phyloP scores from a whole-genome alignment of 371 early-diverging fungal species.

The Lichtheimia ornata region DNA sequence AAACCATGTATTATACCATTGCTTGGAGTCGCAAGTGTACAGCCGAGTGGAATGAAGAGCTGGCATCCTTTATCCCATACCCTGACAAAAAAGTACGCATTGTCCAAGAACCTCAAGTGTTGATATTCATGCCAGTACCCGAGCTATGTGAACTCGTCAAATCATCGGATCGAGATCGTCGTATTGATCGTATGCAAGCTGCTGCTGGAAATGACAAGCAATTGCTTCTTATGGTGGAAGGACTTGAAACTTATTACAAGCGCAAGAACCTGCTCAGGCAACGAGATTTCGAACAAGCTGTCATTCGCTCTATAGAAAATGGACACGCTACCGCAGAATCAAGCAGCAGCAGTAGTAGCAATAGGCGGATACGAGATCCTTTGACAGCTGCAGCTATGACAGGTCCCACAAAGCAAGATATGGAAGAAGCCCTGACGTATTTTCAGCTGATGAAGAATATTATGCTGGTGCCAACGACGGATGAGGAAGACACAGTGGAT shows the following conservation, averaged over 20 bases:
- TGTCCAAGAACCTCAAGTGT: constrained; percentile 38
- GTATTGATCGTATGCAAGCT: constrained; percentile 22
- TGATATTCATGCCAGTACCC: constrained; percentile 43
- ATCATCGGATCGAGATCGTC: constrained; percentile 14
- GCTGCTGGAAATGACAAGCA: constrained; percentile 15
- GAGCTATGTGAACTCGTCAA: constrained; percentile 36
- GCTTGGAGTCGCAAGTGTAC: constrained; percentile 51
- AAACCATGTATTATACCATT: constrained; percentile 28
- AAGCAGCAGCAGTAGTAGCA: constrained; percentile 3
- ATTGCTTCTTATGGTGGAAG: constrained; percentile 56
- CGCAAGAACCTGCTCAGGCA: constrained; percentile 30
- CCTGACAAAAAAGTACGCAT: constrained; percentile 25
- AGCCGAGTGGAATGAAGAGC: constrained; percentile 52
- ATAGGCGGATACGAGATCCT: constrained; percentile 14
- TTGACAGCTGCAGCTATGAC: constrained; percentile 10
- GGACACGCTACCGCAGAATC: constrained; percentile 12
- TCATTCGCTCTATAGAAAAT: constrained; percentile 19
- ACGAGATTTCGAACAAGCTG: constrained; percentile 38
- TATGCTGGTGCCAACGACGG: constrained; percentile 45
- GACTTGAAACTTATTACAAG: constrained; percentile 52
- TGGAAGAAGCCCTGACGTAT: constrained; percentile 43
- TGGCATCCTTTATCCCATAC: constrained; percentile 51
- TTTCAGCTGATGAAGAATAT: constrained; percentile 48
- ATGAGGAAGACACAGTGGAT: constrained; percentile 53
- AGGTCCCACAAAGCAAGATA: constrained; percentile 27